Evolutionary conservation across 1,284 basidiomycete genomes (phyloP).

Genomic region (Vanrija pseudolonga): DNA sequence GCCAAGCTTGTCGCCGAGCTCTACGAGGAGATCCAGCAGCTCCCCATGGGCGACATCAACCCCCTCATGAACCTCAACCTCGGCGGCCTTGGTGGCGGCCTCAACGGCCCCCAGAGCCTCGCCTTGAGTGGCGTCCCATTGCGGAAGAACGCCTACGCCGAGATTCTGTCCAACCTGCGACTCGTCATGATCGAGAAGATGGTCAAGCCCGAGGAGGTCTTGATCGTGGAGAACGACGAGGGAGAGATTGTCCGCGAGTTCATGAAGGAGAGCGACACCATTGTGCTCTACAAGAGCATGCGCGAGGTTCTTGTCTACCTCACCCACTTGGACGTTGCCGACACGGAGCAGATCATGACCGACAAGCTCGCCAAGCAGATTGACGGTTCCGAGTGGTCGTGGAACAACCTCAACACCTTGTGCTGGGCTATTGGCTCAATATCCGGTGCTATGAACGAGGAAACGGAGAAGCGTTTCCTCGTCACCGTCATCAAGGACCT

Average conservation of each 20-base stretch:
- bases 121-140: slow-evolving; percentile 71
- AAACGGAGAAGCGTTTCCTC: slow-evolving; percentile 97
- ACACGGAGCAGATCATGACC: slow-evolving; percentile 94
- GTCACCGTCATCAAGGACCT: slow-evolving; percentile 99
- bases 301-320: slow-evolving; percentile 94
- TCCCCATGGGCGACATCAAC: slow-evolving; percentile 80
- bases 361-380: slow-evolving; percentile 97
- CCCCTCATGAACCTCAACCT: slow-evolving; percentile 89
- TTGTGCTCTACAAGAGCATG: slow-evolving; percentile 99
- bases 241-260: slow-evolving; percentile 99
- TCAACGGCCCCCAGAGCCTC: slow-evolving; percentile 55
- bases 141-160: slow-evolving; percentile 90
- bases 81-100: slow-evolving; percentile 53
- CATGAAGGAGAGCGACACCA: slow-evolving; percentile 99
- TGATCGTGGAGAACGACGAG: slow-evolving; percentile 99
- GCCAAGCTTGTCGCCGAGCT: slow-evolving; percentile 94
- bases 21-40: slow-evolving; percentile 89
- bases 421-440: slow-evolving; percentile 99
- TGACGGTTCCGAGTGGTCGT: slow-evolving; percentile 97
- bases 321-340: slow-evolving; percentile 92
- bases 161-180: slow-evolving; percentile 90
- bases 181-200: slow-evolving; percentile 98
- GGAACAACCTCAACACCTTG: slow-evolving; percentile 98
- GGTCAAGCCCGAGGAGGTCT: slow-evolving; percentile 99
- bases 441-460: slow-evolving; percentile 99